Percentiles rank a stretch among this genome's conserved stretches.
phyloP scores from a whole-genome alignment of 2,329 filamentous ascomycete species.

The Epicoccum sorghinum region DNA sequence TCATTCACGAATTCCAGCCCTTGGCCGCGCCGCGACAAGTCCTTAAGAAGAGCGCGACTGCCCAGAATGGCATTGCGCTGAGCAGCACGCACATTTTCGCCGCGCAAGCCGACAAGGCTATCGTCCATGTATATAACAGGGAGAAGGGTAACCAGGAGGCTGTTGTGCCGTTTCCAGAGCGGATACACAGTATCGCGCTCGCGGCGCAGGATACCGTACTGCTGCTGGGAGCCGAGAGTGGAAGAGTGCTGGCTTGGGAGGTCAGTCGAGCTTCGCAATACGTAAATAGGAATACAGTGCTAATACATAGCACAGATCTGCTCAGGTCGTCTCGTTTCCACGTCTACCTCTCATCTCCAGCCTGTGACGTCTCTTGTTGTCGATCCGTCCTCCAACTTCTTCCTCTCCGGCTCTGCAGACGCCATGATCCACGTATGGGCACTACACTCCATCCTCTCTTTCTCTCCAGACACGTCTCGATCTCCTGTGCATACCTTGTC shows the following conservation, averaged over 20 bases:
- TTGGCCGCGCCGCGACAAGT: constrained; percentile 73
- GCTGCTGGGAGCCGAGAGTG: constrained; percentile 81
- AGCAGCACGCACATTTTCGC: constrained; percentile 86
- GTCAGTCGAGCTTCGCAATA: constrained; percentile 55
- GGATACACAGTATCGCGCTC: constrained; percentile 78
- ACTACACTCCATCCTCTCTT: constrained; percentile 73
- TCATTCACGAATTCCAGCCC: constrained; percentile 81
- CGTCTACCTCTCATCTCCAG: constrained; percentile 79
- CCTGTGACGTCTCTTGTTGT: constrained; percentile 76
- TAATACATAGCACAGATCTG: constrained; percentile 59
- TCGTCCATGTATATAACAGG: constrained; percentile 89
- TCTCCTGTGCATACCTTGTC: constrained; percentile 80
- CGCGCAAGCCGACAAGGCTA: constrained; percentile 88
- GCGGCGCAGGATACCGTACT: constrained; percentile 71
- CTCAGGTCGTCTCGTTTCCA: constrained; percentile 77
- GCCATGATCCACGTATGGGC: constrained; percentile 94
- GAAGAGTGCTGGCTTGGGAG: constrained; percentile 91
- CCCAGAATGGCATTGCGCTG: constrained; percentile 77
- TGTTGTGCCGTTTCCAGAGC: constrained; percentile 84
- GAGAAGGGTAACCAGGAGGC: constrained; percentile 86
- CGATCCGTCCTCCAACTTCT: constrained; percentile 71
- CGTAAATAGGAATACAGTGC: constrained; percentile 19
- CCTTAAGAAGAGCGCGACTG: constrained; percentile 92
- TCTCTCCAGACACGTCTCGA: constrained; percentile 57
- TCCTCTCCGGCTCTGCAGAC: constrained; percentile 82